phyloP scores from a whole-genome alignment of 176 grass and related monocot genomes.

The Puya raimondii region DNA sequence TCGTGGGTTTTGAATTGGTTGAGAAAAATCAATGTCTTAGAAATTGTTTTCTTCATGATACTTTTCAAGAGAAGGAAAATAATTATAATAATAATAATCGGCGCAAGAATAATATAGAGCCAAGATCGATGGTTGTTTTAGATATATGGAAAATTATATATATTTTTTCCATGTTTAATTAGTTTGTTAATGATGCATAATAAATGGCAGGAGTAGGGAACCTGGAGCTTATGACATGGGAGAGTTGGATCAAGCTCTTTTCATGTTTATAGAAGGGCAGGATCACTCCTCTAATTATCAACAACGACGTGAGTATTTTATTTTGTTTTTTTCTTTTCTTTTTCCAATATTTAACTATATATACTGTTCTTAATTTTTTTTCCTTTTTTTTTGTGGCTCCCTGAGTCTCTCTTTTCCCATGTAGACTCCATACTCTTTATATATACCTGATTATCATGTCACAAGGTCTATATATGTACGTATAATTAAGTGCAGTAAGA shows the following conservation, averaged over 20 bases:
- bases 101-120: no score
- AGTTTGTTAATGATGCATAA: constrained; percentile 7
- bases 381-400: background rate
- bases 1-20: background rate
- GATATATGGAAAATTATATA: no score
- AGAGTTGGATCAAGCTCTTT: constrained; percentile 66
- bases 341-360: constrained; percentile 13
- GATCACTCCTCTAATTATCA: constrained; percentile 44
- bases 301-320: constrained; percentile 46
- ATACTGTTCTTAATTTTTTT: background rate
- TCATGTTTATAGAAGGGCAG: constrained; percentile 60
- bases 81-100: no score
- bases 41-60: no score
- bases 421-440: background rate
- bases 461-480: constrained; percentile 7
- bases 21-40: background rate
- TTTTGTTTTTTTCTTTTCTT: constrained; percentile 11
- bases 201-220: constrained; percentile 38
- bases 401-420: background rate
- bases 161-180: constrained; percentile 10
- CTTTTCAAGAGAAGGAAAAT: no score
- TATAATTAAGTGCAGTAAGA: background rate
- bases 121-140: no score
- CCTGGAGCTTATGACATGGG: constrained; percentile 66
- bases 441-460: constrained; percentile 20